Evolutionary conservation across 164 flowering plant genomes (phyloP).

Genomic region (Vitis rotundifolia): DNA sequence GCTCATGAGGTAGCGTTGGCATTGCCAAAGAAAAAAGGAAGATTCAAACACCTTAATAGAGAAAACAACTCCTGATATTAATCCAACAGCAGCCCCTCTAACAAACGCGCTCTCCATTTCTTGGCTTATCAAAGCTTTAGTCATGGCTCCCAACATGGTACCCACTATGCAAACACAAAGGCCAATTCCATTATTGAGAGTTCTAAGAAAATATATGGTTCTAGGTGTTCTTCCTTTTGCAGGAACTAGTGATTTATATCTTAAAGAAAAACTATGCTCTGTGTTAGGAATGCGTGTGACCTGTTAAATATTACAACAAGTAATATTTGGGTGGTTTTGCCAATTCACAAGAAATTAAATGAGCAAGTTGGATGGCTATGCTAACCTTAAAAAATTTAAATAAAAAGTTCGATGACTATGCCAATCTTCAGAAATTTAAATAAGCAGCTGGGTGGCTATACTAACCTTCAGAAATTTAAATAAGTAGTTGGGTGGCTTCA

Average conservation of each 20-base stretch:
- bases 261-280: background rate
- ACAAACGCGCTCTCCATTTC: conserved; percentile 89
- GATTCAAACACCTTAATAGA: conserved; percentile 90
- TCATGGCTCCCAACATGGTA: conserved; percentile 76
- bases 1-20: conserved; percentile 73
- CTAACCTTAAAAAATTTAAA: no score
- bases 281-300: background rate
- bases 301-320: no score
- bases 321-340: no score
- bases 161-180: conserved; percentile 57
- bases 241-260: background rate
- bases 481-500: no score
- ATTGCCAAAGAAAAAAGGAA: conserved; percentile 76
- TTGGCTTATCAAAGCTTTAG: conserved; percentile 87
- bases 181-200: conserved; percentile 1
- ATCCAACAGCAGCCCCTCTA: conserved; percentile 88
- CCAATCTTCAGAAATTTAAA: no score
- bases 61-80: conserved; percentile 92
- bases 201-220: background rate
- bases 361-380: no score
- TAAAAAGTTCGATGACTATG: no score
- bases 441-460: no score
- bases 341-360: no score
- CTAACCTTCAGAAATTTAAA: no score
- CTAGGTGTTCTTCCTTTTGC: background rate